Percentiles rank a stretch among this genome's conserved stretches.
Conservation (phyloP, 768 basidiomycete genomes). For the Tubosaeta sp. region DNA sequence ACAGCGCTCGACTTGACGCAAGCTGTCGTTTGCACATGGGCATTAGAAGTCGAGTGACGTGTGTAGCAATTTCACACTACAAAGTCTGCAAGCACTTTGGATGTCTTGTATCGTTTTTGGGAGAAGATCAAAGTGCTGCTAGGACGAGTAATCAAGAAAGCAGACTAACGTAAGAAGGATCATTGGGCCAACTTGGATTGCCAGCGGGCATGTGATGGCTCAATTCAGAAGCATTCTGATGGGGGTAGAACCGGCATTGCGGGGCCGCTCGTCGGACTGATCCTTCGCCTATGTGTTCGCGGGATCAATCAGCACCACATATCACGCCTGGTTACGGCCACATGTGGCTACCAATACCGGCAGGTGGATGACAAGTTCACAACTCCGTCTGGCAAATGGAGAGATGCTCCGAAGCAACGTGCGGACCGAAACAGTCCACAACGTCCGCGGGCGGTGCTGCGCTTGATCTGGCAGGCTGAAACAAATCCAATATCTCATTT, state of each 20-base stretch:
- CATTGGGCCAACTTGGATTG: neutral
- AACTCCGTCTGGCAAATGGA: neutral
- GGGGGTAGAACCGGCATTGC: conserved; percentile 1
- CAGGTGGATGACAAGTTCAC: neutral
- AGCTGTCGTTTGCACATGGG: neutral
- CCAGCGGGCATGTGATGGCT: neutral
- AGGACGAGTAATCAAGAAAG: neutral
- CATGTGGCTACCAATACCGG: neutral
- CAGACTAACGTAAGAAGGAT: conserved; percentile 5
- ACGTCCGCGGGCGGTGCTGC: neutral
- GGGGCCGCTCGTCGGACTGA: conserved; percentile 10
- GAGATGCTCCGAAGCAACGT: neutral
- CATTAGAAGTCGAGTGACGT: neutral
- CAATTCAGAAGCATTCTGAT: conserved; percentile 17
- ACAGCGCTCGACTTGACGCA: neutral
- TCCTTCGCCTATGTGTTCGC: conserved; percentile 8
- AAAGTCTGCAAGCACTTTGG: neutral
- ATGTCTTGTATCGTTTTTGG: neutral
- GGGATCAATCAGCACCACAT: conserved; percentile 1
- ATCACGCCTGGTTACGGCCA: neutral
- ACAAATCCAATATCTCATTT: neutral
- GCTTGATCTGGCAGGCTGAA: neutral
- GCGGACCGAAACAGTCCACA: neutral
- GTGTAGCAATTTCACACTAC: neutral
- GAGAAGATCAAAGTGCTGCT: neutral